A percentile compares a stretch with the other conserved stretches of the same genome.
Evolutionary conservation across 331 rosid species (phyloP).

Genomic region (Telfairia occidentalis): DNA sequence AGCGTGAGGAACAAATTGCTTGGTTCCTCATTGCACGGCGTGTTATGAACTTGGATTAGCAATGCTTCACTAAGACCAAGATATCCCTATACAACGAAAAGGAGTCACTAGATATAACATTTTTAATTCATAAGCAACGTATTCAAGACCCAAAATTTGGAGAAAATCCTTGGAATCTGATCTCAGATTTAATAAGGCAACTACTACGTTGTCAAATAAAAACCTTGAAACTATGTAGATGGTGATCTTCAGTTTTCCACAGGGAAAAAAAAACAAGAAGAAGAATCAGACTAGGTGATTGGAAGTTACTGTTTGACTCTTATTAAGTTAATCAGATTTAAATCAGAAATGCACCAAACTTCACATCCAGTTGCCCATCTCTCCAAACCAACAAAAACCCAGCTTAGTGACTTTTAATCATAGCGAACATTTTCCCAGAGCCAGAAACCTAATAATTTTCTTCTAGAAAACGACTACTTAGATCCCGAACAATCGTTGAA

Average conservation of each 20-base stretch:
- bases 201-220: background rate
- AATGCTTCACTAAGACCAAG: conserved; percentile 87
- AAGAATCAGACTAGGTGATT: background rate
- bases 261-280: too few relatives aligned
- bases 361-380: too few relatives aligned
- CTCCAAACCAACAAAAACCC: too few relatives aligned
- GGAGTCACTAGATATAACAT: background rate
- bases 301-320: background rate
- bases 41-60: conserved; percentile 54
- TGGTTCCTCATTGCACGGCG: conserved; percentile 45
- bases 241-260: background rate
- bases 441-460: too few relatives aligned
- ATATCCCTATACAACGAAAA: conserved; percentile 50
- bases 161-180: background rate
- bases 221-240: background rate
- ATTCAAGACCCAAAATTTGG: background rate
- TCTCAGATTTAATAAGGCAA: background rate
- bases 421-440: too few relatives aligned
- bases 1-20: conserved; percentile 51
- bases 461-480: too few relatives aligned
- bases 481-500: too few relatives aligned
- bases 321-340: background rate
- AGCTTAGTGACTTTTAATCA: too few relatives aligned
- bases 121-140: background rate
- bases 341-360: too few relatives aligned